These are phyloP conservation scores for Vitis amurensis DNA, from an alignment of 164 flowering plant species.

Conservation along the genomic window DNA sequence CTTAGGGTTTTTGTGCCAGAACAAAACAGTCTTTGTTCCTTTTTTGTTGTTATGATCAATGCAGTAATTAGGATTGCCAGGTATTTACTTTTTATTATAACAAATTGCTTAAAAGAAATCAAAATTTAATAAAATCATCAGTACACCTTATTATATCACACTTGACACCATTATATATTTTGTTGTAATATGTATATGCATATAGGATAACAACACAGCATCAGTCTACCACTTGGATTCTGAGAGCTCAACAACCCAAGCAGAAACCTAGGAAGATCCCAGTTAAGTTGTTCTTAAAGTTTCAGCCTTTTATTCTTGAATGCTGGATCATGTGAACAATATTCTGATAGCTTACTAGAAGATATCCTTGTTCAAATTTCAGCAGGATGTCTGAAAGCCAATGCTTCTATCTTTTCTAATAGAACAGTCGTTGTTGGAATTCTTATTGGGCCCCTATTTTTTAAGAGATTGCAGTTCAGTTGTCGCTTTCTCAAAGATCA, in stretches of 20 bases:
- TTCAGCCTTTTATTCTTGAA: neutral
- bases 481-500: no score
- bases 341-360: neutral
- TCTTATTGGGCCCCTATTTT: no score
- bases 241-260: slow-evolving; percentile 47
- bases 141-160: neutral
- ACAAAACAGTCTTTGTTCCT: no score
- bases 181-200: neutral
- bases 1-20: no score
- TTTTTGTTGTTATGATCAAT: no score
- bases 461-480: no score
- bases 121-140: neutral
- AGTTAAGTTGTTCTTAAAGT: slow-evolving; percentile 16
- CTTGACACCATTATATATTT: neutral
- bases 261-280: slow-evolving; percentile 25
- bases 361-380: no score
- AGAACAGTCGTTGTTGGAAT: neutral
- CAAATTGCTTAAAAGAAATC: neutral
- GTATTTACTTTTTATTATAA: no score
- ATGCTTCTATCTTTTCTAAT: no score
- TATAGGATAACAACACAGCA: slow-evolving; percentile 20
- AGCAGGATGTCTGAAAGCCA: no score
- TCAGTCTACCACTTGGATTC: slow-evolving; percentile 26
- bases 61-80: no score
- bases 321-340: neutral